Evolutionary conservation across 495 filamentous ascomycete species (phyloP).

Genomic region (Neurospora sp.): DNA sequence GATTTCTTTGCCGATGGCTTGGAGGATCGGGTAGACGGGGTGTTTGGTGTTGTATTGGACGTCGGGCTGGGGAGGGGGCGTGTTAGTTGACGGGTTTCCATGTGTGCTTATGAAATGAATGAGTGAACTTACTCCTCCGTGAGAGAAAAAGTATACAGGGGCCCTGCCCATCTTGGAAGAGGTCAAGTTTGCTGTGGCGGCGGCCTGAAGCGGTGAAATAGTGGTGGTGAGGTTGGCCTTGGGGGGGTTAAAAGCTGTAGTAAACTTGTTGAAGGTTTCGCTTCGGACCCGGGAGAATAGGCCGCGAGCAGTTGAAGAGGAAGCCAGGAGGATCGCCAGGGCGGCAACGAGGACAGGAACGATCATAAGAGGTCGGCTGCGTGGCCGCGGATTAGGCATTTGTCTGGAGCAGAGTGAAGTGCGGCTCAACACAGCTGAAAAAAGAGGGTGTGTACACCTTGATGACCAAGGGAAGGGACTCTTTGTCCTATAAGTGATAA

Average conservation of each 20-base stretch:
- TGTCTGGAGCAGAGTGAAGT: neutral
- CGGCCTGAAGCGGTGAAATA: neutral
- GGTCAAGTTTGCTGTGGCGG: neutral
- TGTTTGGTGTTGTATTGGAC: conserved; percentile 66
- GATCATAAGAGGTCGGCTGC: neutral
- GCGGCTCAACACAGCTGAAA: neutral
- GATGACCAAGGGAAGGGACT: neutral
- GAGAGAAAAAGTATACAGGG: conserved; percentile 71
- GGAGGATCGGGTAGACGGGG: conserved; percentile 62
- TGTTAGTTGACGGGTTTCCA: conserved; percentile 1
- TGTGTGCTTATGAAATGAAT: neutral
- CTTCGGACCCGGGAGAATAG: neutral
- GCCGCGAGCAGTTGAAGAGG: neutral
- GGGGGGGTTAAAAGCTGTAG: neutral
- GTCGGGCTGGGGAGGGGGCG: conserved; percentile 42
- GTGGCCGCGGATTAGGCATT: neutral
- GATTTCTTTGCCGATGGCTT: conserved; percentile 64
- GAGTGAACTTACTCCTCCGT: conserved; percentile 55
- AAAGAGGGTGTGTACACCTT: neutral
- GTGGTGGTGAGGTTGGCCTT: neutral
- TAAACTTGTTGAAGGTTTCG: neutral
- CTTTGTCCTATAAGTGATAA: neutral
- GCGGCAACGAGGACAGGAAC: neutral
- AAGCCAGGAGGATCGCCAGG: neutral
- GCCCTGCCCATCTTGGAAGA: conserved; percentile 22